Percentiles rank a stretch among this genome's conserved stretches.
Conservation (phyloP, 768 basidiomycete genomes). For the Tulasnella sp. region DNA sequence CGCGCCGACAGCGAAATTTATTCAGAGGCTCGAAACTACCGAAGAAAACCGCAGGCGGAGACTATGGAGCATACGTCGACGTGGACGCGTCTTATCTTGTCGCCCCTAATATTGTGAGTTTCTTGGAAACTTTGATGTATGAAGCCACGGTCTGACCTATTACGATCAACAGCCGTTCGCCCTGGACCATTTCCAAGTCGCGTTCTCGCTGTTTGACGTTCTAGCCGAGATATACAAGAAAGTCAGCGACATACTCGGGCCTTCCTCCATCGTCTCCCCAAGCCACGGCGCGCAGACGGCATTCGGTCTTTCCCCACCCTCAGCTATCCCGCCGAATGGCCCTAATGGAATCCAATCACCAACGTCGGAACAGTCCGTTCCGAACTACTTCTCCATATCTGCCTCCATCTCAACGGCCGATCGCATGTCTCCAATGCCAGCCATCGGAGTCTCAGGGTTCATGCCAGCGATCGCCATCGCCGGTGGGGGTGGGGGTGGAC, state of each 20-base stretch:
- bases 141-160: too few species aligned
- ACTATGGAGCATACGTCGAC: slow-evolving; percentile 48
- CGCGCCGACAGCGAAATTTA: slow-evolving; percentile 30
- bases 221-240: slow-evolving; percentile 85
- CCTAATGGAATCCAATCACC: background rate
- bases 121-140: background rate
- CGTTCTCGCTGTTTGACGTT: slow-evolving; percentile 80
- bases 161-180: slow-evolving; percentile 60
- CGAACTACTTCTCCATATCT: background rate
- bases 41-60: slow-evolving; percentile 47
- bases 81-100: slow-evolving; percentile 46
- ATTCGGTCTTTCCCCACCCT: slow-evolving; percentile 8
- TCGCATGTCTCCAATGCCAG: background rate
- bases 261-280: slow-evolving; percentile 22
- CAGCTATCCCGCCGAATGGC: background rate
- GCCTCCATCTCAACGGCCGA: background rate
- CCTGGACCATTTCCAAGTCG: slow-evolving; percentile 79
- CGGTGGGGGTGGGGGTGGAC: background rate
- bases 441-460: background rate
- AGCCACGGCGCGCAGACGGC: background rate
- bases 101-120: slow-evolving; percentile 59
- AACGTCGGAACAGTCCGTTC: background rate
- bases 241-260: slow-evolving; percentile 70
- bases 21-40: slow-evolving; percentile 43
- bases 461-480: slow-evolving; percentile 4